Evolutionary conservation across 2,329 filamentous ascomycete genomes (phyloP), one percentile per base, ranked within the genome.

Genomic region (Phaeosphaeriaceae sp.): DNA sequence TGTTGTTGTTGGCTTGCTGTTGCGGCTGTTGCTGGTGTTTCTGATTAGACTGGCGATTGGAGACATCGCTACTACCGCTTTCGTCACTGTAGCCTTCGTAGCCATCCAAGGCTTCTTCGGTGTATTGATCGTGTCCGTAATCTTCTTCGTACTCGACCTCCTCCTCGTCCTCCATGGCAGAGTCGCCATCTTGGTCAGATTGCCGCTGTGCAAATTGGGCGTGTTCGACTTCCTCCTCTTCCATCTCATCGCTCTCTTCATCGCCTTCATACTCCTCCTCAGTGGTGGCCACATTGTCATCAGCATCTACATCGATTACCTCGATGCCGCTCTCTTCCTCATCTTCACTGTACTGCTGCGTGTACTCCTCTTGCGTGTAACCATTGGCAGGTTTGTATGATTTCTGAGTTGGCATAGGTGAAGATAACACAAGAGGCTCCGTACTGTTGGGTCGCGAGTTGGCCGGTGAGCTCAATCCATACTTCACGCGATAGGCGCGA

Each of bases 401-500:
- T 23, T 66, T 55, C 47, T 72, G 70, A 0, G 61, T 64, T 8
- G 67, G 60, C 11, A 71, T 64, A 1, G 73, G 73, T 1, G 69
- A 73, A 0, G 69, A 71, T 2, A 71, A 23, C 9, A 56, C 51
- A 15, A 73, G 48, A n/a, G 69, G 64, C 50, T 72, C 66, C 11
- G 30, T 63, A 44, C 59, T 67, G n/a, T 49, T 56, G 13, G 63
- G 58, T 9, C 64, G 63, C 7, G 60, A 56, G 47, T 59, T 63
- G 2, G 60, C 52, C 7, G 62, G 60, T 9, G 68, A 68, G 11
- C 63, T 62, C 47, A 67, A 51, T 15, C 57, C 56, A 22, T 68
- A 60, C 50, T 71, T 58, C 10, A 63, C 51, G 4, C 68, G 64
- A 32, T 72, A 76, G 1, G 70, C 68, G 5, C 61, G 66, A n/a